A percentile compares a stretch with the other conserved stretches of the same genome.
Evolutionary conservation across 768 basidiomycete genomes (phyloP).

Genomic region (Kwoniella shandongensis): DNA sequence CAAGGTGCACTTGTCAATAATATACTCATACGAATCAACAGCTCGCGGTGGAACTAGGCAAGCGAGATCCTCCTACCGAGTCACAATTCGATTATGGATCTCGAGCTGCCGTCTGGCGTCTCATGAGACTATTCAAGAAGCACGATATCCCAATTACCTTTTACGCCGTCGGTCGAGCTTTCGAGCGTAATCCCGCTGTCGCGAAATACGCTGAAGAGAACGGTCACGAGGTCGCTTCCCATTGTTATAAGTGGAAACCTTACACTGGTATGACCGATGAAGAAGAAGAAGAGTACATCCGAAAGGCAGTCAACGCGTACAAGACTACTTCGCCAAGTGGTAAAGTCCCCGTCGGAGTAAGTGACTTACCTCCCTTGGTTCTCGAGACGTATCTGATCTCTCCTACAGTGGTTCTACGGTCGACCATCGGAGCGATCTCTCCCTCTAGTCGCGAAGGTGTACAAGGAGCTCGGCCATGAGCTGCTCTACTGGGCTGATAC

Average conservation of each 20-base stretch:
- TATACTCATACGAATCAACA: neutral
- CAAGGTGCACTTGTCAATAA: neutral
- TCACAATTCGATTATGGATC: slow-evolving; percentile 47
- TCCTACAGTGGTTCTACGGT: slow-evolving; percentile 26
- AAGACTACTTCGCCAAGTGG: slow-evolving; percentile 32
- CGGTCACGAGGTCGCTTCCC: slow-evolving; percentile 37
- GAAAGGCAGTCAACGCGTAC: slow-evolving; percentile 36
- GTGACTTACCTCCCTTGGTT: neutral
- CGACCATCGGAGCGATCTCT: slow-evolving; percentile 28
- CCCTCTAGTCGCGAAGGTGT: slow-evolving; percentile 40
- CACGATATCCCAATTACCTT: slow-evolving; percentile 47
- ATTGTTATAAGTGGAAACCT: slow-evolving; percentile 36
- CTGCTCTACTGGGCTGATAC: slow-evolving; percentile 37
- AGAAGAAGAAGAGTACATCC: slow-evolving; percentile 36
- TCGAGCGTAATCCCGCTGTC: slow-evolving; percentile 36
- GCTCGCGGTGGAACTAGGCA: slow-evolving; percentile 20
- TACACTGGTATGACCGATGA: slow-evolving; percentile 24
- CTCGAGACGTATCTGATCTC: neutral
- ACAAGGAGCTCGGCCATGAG: slow-evolving; percentile 40
- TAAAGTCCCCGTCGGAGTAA: slow-evolving; percentile 31
- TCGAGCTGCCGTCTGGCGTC: slow-evolving; percentile 45
- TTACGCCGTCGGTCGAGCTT: slow-evolving; percentile 46
- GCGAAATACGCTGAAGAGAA: slow-evolving; percentile 35
- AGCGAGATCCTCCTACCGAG: slow-evolving; percentile 31
- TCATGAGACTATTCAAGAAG: slow-evolving; percentile 39